A percentile compares a stretch with the other conserved stretches of the same genome.
phyloP scores from a whole-genome alignment of 1,139 yeast species.

The Petasospora rhodanensis region DNA sequence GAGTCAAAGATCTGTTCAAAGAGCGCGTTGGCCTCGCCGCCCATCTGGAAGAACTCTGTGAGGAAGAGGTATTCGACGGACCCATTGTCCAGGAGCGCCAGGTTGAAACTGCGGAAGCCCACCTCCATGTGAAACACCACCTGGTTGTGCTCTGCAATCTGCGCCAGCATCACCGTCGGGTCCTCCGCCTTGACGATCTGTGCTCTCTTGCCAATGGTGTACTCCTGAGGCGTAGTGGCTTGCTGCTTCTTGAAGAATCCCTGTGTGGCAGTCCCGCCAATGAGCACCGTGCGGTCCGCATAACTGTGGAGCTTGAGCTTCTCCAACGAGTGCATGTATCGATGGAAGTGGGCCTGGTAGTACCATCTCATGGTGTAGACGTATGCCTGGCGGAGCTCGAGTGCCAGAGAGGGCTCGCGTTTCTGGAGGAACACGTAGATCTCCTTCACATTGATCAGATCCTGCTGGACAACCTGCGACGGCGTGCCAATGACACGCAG shows the following conservation, averaged over 20 bases:
- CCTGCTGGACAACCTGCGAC: conserved; percentile 72
- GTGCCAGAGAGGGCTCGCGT: conserved; percentile 61
- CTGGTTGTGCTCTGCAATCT: conserved; percentile 76
- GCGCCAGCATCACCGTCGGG: conserved; percentile 71
- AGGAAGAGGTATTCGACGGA: conserved; percentile 74
- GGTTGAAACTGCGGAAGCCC: conserved; percentile 66
- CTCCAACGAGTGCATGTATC: conserved; percentile 74
- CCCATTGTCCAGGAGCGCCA: conserved; percentile 73
- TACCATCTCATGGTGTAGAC: conserved; percentile 91
- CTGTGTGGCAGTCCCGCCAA: conserved; percentile 35
- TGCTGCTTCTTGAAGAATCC: conserved; percentile 10
- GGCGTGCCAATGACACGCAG: conserved; percentile 47
- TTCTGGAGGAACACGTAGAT: conserved; percentile 51
- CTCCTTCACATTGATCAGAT: conserved; percentile 56
- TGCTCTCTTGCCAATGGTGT: conserved; percentile 48
- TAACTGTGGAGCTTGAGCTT: conserved; percentile 47
- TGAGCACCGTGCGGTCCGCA: conserved; percentile 46
- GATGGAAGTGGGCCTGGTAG: conserved; percentile 71
- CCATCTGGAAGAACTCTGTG: conserved; percentile 61
- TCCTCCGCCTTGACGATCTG: conserved; percentile 50
- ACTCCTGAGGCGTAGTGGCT: conserved; percentile 11
- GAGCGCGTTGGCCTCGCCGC: conserved; percentile 38
- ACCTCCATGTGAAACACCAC: conserved; percentile 66
- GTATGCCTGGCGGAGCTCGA: conserved; percentile 77
- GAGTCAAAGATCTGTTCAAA: conserved; percentile 44